Conservation (phyloP, 2,329 filamentous ascomycete species). For the Scopulariopsis brevicaulis region DNA sequence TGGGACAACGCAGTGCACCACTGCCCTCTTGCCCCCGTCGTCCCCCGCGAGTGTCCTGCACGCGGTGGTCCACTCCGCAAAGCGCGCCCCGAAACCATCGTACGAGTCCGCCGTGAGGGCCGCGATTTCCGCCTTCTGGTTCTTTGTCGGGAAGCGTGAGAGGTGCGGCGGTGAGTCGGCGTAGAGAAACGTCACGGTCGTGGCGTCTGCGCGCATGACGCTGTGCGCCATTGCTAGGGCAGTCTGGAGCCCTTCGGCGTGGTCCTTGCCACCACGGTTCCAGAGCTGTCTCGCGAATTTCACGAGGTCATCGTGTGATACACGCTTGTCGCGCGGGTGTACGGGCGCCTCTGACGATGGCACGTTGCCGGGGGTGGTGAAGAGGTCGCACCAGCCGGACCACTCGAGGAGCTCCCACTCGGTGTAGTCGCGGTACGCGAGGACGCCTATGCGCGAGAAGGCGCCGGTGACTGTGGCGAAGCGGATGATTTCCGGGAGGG, state of each 20-base stretch:
- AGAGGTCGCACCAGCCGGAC: constrained; percentile 32
- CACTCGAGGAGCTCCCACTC: constrained; percentile 23
- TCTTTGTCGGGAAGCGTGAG: constrained; percentile 12
- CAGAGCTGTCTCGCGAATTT: constrained; percentile 20
- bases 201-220: constrained; percentile 33
- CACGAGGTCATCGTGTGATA: constrained; percentile 21
- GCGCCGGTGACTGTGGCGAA: constrained; percentile 34
- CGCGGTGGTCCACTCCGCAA: constrained; percentile 31
- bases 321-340: constrained; percentile 2
- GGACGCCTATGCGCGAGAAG: constrained; percentile 35
- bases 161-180: constrained; percentile 36
- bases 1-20: constrained; percentile 31
- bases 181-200: constrained; percentile 36
- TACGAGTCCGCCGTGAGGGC: constrained; percentile 12
- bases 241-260: constrained; percentile 35
- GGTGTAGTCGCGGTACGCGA: constrained; percentile 38
- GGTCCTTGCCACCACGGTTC: constrained; percentile 24
- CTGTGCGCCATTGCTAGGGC: constrained; percentile 32
- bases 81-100: constrained; percentile 19
- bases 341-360: not conserved
- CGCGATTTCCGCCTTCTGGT: constrained; percentile 16
- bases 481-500: constrained; percentile 37
- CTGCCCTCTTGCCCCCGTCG: constrained; percentile 18
- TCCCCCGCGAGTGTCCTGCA: constrained; percentile 19
- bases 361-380: not conserved